phyloP scores from a whole-genome alignment of 2,329 filamentous ascomycete genomes.

The Trichoderma aggressivum region DNA sequence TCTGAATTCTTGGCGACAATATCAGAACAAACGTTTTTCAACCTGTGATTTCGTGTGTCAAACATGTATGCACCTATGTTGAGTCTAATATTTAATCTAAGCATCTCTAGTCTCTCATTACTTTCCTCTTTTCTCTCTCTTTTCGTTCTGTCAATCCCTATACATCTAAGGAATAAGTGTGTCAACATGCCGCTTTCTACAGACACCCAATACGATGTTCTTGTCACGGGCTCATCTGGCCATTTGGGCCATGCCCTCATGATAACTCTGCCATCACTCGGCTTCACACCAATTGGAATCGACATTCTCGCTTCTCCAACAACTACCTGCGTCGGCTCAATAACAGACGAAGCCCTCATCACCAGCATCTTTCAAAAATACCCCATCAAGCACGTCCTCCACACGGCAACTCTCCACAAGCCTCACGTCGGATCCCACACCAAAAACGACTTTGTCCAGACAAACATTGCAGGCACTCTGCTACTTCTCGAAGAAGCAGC shows the following conservation, averaged over 20 bases:
- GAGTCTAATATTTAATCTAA: neutral
- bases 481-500: constrained; percentile 41
- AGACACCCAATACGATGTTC: constrained; percentile 30
- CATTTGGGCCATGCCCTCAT: constrained; percentile 46
- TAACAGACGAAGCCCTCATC: constrained; percentile 37
- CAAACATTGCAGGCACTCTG: constrained; percentile 44
- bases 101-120: neutral
- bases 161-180: neutral
- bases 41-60: neutral
- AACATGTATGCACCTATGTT: neutral
- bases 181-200: neutral
- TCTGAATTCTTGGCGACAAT: neutral
- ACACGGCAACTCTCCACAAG: constrained; percentile 47
- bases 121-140: neutral
- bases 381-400: constrained; percentile 40
- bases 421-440: constrained; percentile 45
- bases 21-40: neutral
- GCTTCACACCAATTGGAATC: constrained; percentile 42
- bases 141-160: neutral
- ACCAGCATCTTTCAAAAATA: constrained; percentile 30
- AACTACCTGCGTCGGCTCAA: constrained; percentile 36
- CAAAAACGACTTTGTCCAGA: constrained; percentile 42
- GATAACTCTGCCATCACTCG: constrained; percentile 38
- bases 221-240: constrained; percentile 46
- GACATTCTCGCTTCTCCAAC: constrained; percentile 40